Evolutionary conservation across 2,329 filamentous ascomycete species (phyloP).

Genomic region (Aspergillus hiratsukae): DNA sequence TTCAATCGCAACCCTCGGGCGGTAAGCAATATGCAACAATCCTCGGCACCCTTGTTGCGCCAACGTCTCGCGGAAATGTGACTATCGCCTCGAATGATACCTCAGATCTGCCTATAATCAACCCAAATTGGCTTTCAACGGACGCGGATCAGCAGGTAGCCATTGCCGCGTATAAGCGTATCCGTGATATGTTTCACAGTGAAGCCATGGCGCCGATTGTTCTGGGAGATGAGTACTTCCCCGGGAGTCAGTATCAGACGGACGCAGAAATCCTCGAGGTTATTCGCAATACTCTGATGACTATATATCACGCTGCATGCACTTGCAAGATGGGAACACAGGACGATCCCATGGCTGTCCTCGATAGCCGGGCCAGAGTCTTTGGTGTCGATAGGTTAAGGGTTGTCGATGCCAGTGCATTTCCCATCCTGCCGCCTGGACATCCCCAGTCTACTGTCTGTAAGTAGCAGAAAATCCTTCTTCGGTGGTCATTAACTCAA

Average conservation of each 20-base stretch:
- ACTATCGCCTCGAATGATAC: slow-evolving; percentile 32
- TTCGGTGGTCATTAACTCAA: slow-evolving; percentile 3
- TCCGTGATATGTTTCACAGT: slow-evolving; percentile 34
- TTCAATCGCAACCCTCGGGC: slow-evolving; percentile 17
- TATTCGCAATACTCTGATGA: slow-evolving; percentile 27
- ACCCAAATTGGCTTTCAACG: slow-evolving; percentile 45
- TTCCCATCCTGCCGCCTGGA: slow-evolving; percentile 37
- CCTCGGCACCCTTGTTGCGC: slow-evolving; percentile 24
- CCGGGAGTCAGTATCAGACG: slow-evolving; percentile 35
- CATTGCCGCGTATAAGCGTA: slow-evolving; percentile 41
- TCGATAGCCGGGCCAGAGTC: slow-evolving; percentile 30
- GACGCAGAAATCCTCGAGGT: slow-evolving; percentile 43
- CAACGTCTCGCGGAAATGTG: slow-evolving; percentile 45
- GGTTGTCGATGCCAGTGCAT: slow-evolving; percentile 36
- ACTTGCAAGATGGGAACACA: slow-evolving; percentile 31
- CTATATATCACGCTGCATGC: slow-evolving; percentile 27
- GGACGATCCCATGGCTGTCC: slow-evolving; percentile 26
- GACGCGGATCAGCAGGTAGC: slow-evolving; percentile 44
- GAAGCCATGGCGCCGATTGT: slow-evolving; percentile 26
- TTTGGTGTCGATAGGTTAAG: slow-evolving; percentile 28
- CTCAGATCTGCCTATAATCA: slow-evolving; percentile 39
- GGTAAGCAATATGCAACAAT: slow-evolving; percentile 26
- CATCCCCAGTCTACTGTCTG: slow-evolving; percentile 42
- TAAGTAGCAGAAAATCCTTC: slow-evolving; percentile 16
- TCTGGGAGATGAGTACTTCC: slow-evolving; percentile 34